phyloP scores from a whole-genome alignment of 2,329 filamentous ascomycete species.

The Hirsutella thompsonii region DNA sequence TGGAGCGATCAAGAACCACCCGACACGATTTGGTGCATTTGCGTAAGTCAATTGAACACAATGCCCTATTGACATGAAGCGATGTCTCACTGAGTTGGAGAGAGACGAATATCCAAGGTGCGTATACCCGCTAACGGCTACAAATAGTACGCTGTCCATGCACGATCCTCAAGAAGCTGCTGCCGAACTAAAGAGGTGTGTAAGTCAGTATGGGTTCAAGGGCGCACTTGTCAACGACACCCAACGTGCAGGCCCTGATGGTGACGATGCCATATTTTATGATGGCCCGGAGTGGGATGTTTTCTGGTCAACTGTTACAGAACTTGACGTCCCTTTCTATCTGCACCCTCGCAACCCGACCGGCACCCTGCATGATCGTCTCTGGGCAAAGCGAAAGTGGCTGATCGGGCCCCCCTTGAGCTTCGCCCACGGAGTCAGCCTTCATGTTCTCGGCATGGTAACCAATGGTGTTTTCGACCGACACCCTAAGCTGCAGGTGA shows the following conservation, averaged over 20 bases:
- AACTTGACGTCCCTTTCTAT: slow-evolving; percentile 52
- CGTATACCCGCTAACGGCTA: neutral
- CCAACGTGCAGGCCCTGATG: slow-evolving; percentile 43
- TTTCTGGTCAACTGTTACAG: slow-evolving; percentile 45
- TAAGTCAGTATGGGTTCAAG: slow-evolving; percentile 46
- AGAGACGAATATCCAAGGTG: too few species aligned
- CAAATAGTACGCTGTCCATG: slow-evolving; percentile 31
- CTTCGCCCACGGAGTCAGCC: slow-evolving; percentile 45
- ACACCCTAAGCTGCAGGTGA: slow-evolving; percentile 29
- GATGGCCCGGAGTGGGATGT: slow-evolving; percentile 46
- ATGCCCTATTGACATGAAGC: neutral
- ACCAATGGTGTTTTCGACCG: slow-evolving; percentile 38
- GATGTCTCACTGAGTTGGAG: neutral
- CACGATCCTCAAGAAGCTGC: slow-evolving; percentile 38
- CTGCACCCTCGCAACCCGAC: slow-evolving; percentile 48
- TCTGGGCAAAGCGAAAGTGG: slow-evolving; percentile 46
- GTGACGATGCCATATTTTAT: slow-evolving; percentile 51
- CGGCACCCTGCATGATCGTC: slow-evolving; percentile 40
- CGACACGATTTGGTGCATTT: slow-evolving; percentile 32
- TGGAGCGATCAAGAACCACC: slow-evolving; percentile 21
- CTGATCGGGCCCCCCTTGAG: slow-evolving; percentile 45
- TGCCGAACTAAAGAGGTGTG: slow-evolving; percentile 36
- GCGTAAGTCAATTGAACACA: slow-evolving; percentile 16
- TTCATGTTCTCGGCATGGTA: slow-evolving; percentile 40
- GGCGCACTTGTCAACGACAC: slow-evolving; percentile 50